Conservation (phyloP, 768 basidiomycete species). For the Leccinellum rugosiceps region DNA sequence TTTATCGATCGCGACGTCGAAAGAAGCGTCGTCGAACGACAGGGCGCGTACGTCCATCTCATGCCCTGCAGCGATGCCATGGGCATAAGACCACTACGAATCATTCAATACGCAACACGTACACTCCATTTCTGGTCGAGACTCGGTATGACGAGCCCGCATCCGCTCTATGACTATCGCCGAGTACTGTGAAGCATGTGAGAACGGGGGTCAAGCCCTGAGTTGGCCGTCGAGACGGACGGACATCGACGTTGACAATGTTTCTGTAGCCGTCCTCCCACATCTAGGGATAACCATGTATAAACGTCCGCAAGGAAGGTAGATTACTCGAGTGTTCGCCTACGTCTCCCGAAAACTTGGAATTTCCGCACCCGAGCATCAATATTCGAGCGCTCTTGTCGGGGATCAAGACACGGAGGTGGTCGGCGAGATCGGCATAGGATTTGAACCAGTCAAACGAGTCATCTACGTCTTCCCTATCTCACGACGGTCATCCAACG, state of each 20-base stretch:
- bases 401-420: constrained; percentile 62
- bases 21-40: constrained; percentile 50
- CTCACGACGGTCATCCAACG: background rate
- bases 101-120: constrained; percentile 11
- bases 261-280: constrained; percentile 83
- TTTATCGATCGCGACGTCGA: constrained; percentile 87
- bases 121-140: constrained; percentile 73
- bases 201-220: background rate
- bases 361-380: constrained; percentile 86
- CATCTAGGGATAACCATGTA: constrained; percentile 52
- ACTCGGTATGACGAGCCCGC: constrained; percentile 47
- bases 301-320: background rate
- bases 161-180: constrained; percentile 71
- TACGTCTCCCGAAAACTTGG: constrained; percentile 75
- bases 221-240: constrained; percentile 18
- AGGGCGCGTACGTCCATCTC: constrained; percentile 82
- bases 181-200: constrained; percentile 57
- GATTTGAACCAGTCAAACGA: constrained; percentile 88
- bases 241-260: constrained; percentile 75
- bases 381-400: constrained; percentile 58
- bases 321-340: background rate
- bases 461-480: constrained; percentile 55
- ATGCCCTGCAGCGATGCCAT: constrained; percentile 48
- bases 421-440: constrained; percentile 64
- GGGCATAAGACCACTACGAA: background rate